Conservation (phyloP, 116 monocot genomes). For the Dioscorea cayenensis region DNA sequence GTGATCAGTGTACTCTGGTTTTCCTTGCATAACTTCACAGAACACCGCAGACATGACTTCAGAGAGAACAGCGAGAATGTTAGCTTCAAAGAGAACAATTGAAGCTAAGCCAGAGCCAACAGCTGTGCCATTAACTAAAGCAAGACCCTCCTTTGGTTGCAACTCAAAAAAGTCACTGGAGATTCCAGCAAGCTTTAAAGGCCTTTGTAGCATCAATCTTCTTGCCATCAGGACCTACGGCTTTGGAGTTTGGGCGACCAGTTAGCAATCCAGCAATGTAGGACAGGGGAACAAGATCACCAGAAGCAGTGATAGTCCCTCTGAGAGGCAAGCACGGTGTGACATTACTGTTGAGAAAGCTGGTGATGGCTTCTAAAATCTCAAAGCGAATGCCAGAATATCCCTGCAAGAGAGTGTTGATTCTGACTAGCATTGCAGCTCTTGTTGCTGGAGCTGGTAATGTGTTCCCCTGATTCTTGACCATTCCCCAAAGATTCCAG, state of each 20-base stretch:
- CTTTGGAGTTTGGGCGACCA: constrained; percentile 2
- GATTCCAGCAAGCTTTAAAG: constrained; percentile 11
- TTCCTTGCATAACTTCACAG: constrained; percentile 3
- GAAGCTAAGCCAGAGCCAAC: constrained; percentile 15
- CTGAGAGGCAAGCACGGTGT: constrained; percentile 3
- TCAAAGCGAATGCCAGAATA: constrained; percentile 18
- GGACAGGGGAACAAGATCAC: constrained; percentile 4
- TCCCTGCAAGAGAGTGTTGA: constrained; percentile 10
- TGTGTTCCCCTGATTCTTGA: constrained; percentile 6
- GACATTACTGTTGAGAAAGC: background rate
- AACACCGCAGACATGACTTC: background rate
- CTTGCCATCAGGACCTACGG: constrained; percentile 4
- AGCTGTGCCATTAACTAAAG: constrained; percentile 16
- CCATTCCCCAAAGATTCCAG: constrained; percentile 15
- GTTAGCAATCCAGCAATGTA: constrained; percentile 1
- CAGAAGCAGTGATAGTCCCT: constrained; percentile 5
- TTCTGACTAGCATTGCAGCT: constrained; percentile 1
- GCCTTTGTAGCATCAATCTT: constrained; percentile 7
- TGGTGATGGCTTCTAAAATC: constrained; percentile 4
- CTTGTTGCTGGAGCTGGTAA: constrained; percentile 4
- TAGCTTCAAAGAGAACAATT: background rate
- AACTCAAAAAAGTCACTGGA: constrained; percentile 12
- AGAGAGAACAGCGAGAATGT: background rate
- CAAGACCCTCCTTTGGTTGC: constrained; percentile 18
- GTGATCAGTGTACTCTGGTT: constrained; percentile 7